Base-by-base conservation (phyloP, 805 yeast species). In the Metschnikowia peoriensis region DNA sequence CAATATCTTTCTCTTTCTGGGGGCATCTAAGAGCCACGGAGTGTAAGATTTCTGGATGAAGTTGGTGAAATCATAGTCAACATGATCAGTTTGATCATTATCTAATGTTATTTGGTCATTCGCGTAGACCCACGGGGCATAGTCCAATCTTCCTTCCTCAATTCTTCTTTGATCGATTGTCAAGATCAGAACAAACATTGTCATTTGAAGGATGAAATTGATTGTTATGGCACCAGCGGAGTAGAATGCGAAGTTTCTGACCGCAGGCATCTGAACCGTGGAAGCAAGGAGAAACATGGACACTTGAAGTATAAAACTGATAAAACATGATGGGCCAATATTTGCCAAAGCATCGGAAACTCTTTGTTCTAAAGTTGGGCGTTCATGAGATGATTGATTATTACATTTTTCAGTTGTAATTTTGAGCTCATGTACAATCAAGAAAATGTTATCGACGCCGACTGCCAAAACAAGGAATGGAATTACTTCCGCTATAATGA, bases 401-500 rank as follows among this genome's bases (percentile, higher is more conserved):
- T 35, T 17, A 10, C 16, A 28, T 11, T 77, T 58, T 11, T 70
- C 77, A 44, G 80, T 80, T 29, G 84, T 79, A 16, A 76, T 70
- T 41, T 84, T 81, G 45, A 89, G 73, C 62, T 91, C 96, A 65
- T 92, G 92, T 0, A 90, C 86, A 17, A 93, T 82, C 58, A 93
- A 72, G 64, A 92, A 94, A 28, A 93, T 88, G 66, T 93, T 93
- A 70, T 93, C 99, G 28, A 93, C 90, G n/a, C 99, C 99, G 51
- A 93, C 85, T 0, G 99, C 99, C 52, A 93, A 75, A 12, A 93
- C 88, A 61, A 93, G 73, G 64, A 93, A 93, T 9, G 98, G 98
- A 35, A 93, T 93, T 6, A 93, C 99, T 66, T 94, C 98, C 2
- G 98, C 97, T 52, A 93, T 90, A 58, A 93, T 92, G 41, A 93